phyloP scores from a whole-genome alignment of 106 monocot genomes.

The Amphibolis antarctica region DNA sequence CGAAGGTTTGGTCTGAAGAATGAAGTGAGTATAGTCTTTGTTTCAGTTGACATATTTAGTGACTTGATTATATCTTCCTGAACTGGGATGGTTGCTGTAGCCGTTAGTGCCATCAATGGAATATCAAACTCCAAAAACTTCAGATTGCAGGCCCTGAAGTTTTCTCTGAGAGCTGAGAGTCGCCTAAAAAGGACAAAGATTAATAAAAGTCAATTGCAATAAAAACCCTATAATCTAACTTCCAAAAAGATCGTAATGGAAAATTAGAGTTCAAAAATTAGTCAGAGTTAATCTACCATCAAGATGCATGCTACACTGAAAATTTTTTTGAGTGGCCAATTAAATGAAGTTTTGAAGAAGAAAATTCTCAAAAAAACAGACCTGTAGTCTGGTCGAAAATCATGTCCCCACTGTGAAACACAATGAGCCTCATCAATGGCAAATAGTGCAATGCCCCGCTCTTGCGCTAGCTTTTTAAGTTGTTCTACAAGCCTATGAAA shows the following conservation, averaged over 20 bases:
- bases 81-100: slow-evolving; percentile 84
- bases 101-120: slow-evolving; percentile 92
- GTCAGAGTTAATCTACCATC: too few species aligned
- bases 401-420: slow-evolving; percentile 99
- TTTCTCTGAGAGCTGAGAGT: slow-evolving; percentile 71
- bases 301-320: neutral
- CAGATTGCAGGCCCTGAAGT: slow-evolving; percentile 48
- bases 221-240: neutral
- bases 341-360: neutral
- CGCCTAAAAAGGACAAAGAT: slow-evolving; percentile 33
- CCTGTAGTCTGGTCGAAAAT: slow-evolving; percentile 98
- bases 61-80: slow-evolving; percentile 76
- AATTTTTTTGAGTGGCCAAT: neutral
- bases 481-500: slow-evolving; percentile 62
- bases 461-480: slow-evolving; percentile 72
- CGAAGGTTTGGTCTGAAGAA: slow-evolving; percentile 89
- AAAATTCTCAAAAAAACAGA: slow-evolving; percentile 11
- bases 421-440: slow-evolving; percentile 99
- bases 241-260: neutral
- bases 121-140: slow-evolving; percentile 67
- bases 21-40: slow-evolving; percentile 58
- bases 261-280: neutral
- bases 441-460: slow-evolving; percentile 83
- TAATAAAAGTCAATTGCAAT: neutral
- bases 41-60: slow-evolving; percentile 50